These are phyloP conservation scores for Alternaria brassicicola DNA, from an alignment of 2,329 filamentous ascomycete species.

Conservation along the genomic window DNA sequence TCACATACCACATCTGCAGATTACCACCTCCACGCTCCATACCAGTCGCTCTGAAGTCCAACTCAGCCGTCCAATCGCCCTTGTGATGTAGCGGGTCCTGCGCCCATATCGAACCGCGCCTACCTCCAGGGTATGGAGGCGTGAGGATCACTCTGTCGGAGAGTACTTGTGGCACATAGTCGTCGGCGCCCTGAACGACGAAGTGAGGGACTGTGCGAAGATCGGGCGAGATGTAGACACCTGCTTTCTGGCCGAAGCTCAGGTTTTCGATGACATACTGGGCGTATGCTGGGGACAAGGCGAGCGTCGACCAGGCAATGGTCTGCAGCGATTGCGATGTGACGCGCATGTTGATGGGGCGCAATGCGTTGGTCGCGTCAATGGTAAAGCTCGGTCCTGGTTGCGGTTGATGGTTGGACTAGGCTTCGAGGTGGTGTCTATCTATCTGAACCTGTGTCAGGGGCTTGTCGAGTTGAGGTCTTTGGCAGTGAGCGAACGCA, in stretches of 20 bases:
- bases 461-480: neutral
- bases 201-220: slow-evolving; percentile 63
- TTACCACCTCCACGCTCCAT: slow-evolving; percentile 86
- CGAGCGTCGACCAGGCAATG: slow-evolving; percentile 50
- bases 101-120: slow-evolving; percentile 82
- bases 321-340: slow-evolving; percentile 49
- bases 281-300: slow-evolving; percentile 61
- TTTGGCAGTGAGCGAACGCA: slow-evolving; percentile 8
- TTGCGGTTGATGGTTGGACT: neutral
- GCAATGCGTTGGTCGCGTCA: slow-evolving; percentile 10
- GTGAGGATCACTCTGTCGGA: slow-evolving; percentile 94
- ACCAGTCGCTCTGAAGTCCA: slow-evolving; percentile 87
- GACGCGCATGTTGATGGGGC: slow-evolving; percentile 40
- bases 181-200: slow-evolving; percentile 58
- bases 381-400: neutral
- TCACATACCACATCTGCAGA: slow-evolving; percentile 90
- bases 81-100: slow-evolving; percentile 64
- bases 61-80: slow-evolving; percentile 78
- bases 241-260: slow-evolving; percentile 74
- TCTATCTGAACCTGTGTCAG: neutral
- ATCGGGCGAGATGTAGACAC: slow-evolving; percentile 70
- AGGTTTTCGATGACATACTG: slow-evolving; percentile 73
- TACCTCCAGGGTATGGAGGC: slow-evolving; percentile 83
- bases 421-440: neutral
- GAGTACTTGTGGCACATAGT: slow-evolving; percentile 65